Conservation (phyloP, 1,284 basidiomycete species). For the Hypsizygus ulmarius region DNA sequence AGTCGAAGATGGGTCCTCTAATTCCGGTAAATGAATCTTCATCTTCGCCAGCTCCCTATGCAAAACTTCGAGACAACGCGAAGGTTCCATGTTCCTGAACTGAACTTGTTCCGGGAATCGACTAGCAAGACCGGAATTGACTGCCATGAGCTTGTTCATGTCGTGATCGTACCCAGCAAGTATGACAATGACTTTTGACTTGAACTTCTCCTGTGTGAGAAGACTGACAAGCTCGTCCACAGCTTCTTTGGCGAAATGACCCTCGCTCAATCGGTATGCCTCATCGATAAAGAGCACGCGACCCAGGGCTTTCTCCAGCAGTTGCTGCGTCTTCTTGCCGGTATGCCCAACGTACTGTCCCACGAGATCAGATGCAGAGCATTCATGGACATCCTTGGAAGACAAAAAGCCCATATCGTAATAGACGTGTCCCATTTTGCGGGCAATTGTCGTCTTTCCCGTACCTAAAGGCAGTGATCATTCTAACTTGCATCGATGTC, state of each 20-base stretch:
- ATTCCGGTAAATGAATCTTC: conserved; percentile 33
- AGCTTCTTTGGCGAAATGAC: conserved; percentile 63
- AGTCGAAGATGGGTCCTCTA: conserved; percentile 33
- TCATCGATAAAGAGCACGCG: conserved; percentile 66
- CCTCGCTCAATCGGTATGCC: conserved; percentile 56
- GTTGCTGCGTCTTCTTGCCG: conserved; percentile 56
- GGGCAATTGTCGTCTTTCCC: conserved; percentile 48
- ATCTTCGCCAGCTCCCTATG: conserved; percentile 43
- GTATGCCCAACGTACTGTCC: conserved; percentile 65
- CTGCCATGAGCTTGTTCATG: conserved; percentile 55
- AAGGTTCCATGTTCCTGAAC: conserved; percentile 51
- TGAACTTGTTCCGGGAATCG: conserved; percentile 61
- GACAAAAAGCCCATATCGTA: conserved; percentile 67
- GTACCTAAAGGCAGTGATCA: conserved; percentile 33
- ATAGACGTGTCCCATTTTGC: conserved; percentile 58
- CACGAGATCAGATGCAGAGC: conserved; percentile 64
- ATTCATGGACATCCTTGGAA: conserved; percentile 53
- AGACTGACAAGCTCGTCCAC: conserved; percentile 64
- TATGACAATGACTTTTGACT: conserved; percentile 58
- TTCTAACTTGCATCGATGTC: neutral
- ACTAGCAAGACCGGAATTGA: conserved; percentile 63
- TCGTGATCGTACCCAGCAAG: conserved; percentile 67
- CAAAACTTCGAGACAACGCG: conserved; percentile 50
- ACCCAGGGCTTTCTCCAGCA: conserved; percentile 60
- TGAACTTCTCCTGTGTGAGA: conserved; percentile 55